Evolutionary conservation across 1,284 basidiomycete genomes (phyloP).

Genomic region (Neonothopanus nambi): DNA sequence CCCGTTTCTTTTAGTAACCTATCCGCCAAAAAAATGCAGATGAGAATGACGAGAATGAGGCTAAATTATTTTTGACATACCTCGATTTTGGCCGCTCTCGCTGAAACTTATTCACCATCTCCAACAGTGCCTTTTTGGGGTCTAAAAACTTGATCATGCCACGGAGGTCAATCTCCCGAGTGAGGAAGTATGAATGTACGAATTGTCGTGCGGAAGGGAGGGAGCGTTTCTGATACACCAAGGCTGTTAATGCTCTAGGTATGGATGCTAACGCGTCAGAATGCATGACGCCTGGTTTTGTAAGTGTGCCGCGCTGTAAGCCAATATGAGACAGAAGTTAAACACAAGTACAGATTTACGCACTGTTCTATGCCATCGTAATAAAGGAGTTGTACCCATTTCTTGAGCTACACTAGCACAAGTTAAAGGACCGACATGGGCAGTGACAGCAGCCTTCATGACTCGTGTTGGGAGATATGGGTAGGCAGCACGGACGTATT

Average conservation of each 20-base stretch:
- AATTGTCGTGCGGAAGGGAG: conserved; percentile 80
- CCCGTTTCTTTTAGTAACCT: conserved; percentile 93
- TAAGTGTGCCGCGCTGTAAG: conserved; percentile 47
- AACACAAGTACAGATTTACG: conserved; percentile 23
- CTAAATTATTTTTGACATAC: conserved; percentile 36
- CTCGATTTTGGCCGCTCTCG: conserved; percentile 75
- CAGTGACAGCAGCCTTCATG: conserved; percentile 87
- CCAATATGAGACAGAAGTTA: conserved; percentile 14
- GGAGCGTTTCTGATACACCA: conserved; percentile 79
- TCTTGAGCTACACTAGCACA: conserved; percentile 85
- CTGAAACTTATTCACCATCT: conserved; percentile 77
- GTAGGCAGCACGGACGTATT: conserved; percentile 82
- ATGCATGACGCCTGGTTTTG: conserved; percentile 56
- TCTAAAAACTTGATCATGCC: conserved; percentile 88
- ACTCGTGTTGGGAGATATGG: conserved; percentile 92
- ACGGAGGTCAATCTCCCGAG: conserved; percentile 79
- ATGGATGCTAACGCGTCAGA: conserved; percentile 77
- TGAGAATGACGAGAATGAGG: neutral
- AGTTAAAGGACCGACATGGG: conserved; percentile 85
- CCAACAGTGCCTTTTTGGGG: conserved; percentile 78
- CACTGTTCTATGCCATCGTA: conserved; percentile 73
- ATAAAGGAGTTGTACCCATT: conserved; percentile 69
- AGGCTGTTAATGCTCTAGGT: conserved; percentile 73
- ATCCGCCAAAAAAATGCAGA: conserved; percentile 14
- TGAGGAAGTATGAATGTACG: conserved; percentile 83